These are phyloP conservation scores for Eucalyptus polyanthemos DNA, from an alignment of 345 rosid genomes.

Conservation along the genomic window DNA sequence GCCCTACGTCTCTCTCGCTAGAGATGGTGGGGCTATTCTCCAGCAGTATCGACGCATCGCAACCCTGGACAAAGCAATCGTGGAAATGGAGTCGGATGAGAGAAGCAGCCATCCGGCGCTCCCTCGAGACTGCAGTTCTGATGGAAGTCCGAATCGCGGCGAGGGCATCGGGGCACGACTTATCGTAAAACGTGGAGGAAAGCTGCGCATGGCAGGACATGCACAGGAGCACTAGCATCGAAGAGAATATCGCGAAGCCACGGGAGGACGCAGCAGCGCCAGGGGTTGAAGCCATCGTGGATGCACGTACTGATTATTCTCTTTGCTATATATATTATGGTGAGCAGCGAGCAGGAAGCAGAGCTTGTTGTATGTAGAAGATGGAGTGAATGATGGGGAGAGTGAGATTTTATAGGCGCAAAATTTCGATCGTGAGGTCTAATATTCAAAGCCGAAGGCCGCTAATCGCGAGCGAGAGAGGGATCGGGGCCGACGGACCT, in stretches of 20 bases:
- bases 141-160: slow-evolving; percentile 18
- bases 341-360: not conserved
- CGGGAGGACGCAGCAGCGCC: not conserved
- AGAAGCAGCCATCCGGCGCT: slow-evolving; percentile 51
- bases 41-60: slow-evolving; percentile 40
- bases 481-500: too few relatives aligned
- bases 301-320: not conserved
- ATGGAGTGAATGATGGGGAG: not conserved
- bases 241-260: not conserved
- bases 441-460: not conserved
- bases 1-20: slow-evolving; percentile 4
- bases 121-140: slow-evolving; percentile 5
- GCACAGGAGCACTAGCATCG: not conserved
- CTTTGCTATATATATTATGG: not conserved
- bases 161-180: slow-evolving; percentile 33
- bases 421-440: not conserved
- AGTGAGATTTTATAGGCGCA: not conserved
- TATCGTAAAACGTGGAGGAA: slow-evolving; percentile 32
- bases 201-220: slow-evolving; percentile 22
- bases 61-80: slow-evolving; percentile 49
- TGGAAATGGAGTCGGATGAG: slow-evolving; percentile 59
- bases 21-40: slow-evolving; percentile 1
- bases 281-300: not conserved
- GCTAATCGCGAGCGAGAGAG: too few relatives aligned
- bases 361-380: not conserved